Conservation (phyloP, 1,284 basidiomycete genomes). For the Cryptococcus sp. region DNA sequence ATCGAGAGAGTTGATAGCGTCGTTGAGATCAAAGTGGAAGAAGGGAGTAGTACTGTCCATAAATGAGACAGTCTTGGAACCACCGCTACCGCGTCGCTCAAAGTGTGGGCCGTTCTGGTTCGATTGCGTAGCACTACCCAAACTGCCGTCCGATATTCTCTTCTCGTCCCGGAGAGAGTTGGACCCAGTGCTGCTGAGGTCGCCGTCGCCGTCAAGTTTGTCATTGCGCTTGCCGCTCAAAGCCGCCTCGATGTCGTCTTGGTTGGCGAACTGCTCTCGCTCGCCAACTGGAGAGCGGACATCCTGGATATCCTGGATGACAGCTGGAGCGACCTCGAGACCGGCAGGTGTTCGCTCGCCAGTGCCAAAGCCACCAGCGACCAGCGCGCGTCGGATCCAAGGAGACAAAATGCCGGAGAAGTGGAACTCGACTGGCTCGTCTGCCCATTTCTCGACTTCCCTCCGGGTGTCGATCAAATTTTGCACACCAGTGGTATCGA, state of each 20-base stretch:
- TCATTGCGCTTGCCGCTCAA: background rate
- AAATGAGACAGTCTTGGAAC: slow-evolving; percentile 28
- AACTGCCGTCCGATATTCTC: background rate
- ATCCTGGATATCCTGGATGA: slow-evolving; percentile 55
- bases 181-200: slow-evolving; percentile 1
- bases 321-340: slow-evolving; percentile 70
- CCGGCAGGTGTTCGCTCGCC: slow-evolving; percentile 53
- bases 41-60: slow-evolving; percentile 49
- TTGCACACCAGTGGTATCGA: slow-evolving; percentile 78
- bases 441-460: slow-evolving; percentile 84
- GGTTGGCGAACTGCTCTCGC: slow-evolving; percentile 16
- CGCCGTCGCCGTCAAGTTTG: background rate
- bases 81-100: slow-evolving; percentile 6
- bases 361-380: slow-evolving; percentile 81
- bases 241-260: slow-evolving; percentile 19
- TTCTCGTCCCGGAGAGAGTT: background rate
- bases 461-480: slow-evolving; percentile 83
- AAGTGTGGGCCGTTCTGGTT: slow-evolving; percentile 5
- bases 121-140: background rate
- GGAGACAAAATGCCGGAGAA: slow-evolving; percentile 71
- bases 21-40: slow-evolving; percentile 54
- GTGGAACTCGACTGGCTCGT: slow-evolving; percentile 73
- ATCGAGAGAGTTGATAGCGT: slow-evolving; percentile 44
- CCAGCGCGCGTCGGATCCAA: slow-evolving; percentile 87
- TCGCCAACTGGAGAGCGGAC: slow-evolving; percentile 26